These are phyloP conservation scores for Musa beccarii DNA, from an alignment of 176 grass and related monocot genomes.

Conservation along the genomic window DNA sequence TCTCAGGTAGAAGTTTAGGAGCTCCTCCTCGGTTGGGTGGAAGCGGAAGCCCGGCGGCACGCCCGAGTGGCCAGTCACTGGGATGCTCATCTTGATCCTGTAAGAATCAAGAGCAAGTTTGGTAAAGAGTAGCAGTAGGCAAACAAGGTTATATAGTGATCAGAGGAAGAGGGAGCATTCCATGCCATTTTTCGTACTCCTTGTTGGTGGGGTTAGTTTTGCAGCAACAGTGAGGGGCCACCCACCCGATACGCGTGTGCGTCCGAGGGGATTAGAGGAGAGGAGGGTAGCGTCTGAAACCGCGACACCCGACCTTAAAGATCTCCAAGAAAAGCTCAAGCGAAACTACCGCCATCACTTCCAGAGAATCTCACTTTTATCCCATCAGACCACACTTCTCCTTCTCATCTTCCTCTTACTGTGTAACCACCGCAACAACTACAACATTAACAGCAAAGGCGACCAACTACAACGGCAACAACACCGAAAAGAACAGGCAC, in stretches of 20 bases:
- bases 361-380: not conserved
- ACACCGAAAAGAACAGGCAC: not conserved
- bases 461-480: not conserved
- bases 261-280: not conserved
- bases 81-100: slow-evolving; percentile 55
- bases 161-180: slow-evolving; percentile 5
- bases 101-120: not conserved
- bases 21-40: slow-evolving; percentile 98
- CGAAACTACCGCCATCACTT: slow-evolving; percentile 19
- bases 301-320: slow-evolving; percentile 43
- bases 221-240: slow-evolving; percentile 33
- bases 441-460: not conserved
- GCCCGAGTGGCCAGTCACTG: slow-evolving; percentile 81
- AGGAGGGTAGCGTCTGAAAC: not conserved
- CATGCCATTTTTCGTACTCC: slow-evolving; percentile 3
- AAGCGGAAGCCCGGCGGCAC: slow-evolving; percentile 95
- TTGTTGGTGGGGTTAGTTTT: slow-evolving; percentile 54
- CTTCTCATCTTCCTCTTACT: not conserved
- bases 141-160: slow-evolving; percentile 11
- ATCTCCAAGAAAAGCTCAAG: slow-evolving; percentile 25
- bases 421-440: not conserved
- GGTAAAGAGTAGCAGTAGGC: not conserved
- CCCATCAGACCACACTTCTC: not conserved
- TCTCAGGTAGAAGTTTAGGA: slow-evolving; percentile 81
- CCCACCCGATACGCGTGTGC: slow-evolving; percentile 33